These are phyloP conservation scores for Chlorella ohadii DNA, from an alignment of 139 green algal species.

Conservation along the genomic window DNA sequence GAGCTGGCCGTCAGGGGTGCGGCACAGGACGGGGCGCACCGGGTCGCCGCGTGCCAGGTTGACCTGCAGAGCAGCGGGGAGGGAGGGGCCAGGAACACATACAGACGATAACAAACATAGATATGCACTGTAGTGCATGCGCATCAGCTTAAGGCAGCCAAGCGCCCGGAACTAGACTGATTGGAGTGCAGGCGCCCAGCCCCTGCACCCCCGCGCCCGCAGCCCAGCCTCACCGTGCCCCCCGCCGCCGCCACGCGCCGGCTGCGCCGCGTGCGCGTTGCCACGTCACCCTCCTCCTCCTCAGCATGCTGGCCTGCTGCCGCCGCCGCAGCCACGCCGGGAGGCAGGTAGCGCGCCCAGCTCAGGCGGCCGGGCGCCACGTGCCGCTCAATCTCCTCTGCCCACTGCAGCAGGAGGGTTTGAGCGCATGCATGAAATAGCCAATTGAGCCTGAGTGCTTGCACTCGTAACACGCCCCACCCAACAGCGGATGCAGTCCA, in stretches of 20 bases:
- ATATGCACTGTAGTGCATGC: no score
- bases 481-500: no score
- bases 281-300: background rate
- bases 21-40: conserved; percentile 9
- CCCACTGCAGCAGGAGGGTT: conserved; percentile 34
- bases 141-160: no score
- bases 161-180: no score
- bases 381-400: conserved; percentile 63
- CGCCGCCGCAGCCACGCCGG: background rate
- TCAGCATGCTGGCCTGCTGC: background rate
- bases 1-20: background rate
- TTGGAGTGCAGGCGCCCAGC: no score
- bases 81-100: no score
- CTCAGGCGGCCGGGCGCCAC: conserved; percentile 43
- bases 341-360: conserved; percentile 39
- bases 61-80: background rate
- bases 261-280: conserved; percentile 14
- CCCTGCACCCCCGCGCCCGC: no score
- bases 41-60: background rate
- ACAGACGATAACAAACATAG: no score
- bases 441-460: background rate
- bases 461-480: no score
- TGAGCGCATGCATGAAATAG: background rate
- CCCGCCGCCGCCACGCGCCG: conserved; percentile 2
- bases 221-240: background rate